Base-by-base conservation (phyloP, 2,329 filamentous ascomycete species). In the Emydomyces testavorans region DNA sequence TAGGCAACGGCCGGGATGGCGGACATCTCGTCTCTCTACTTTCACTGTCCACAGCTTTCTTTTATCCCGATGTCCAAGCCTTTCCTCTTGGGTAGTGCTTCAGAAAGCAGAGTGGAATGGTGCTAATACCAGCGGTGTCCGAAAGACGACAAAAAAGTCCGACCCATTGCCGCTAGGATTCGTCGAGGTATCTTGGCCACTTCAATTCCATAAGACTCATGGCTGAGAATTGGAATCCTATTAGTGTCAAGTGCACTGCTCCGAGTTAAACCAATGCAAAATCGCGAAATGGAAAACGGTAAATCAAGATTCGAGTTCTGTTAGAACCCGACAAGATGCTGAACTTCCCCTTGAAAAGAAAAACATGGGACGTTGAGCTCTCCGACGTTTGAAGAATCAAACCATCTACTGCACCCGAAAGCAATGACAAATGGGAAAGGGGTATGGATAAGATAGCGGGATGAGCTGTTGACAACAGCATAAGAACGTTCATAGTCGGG, bases 291-390 rank as follows among this genome's bases (percentile, higher is more conserved):
- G n/a, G 15, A 16, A 28, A 7, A 29, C n/a, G 2, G 15, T 28
- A 15, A 32, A 21, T n/a, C 42, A 37, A 36, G 29, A 37, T 37
- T 45, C 42, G 23, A 45, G 42, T 45, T 45, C 13, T 24, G n/a
- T 36, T 20, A 7, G 18, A 37, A 16, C 42, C 42, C 20, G 15
- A 37, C n/a, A 10, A 23, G 13, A 21, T 32, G 28, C 16, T 5
- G 16, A 35, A 18, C 15, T 11, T 31, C 29, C 29, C 29, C 3
- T 5, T 10, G 29, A n/a, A 10, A 11, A 31, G n/a, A 31, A n/a
- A 11, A 31, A 31, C 7, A 31, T 5, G 11, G 40, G 34, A 15
- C n/a, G 28, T 31, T 16, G 31, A 29, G 18, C 40, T 45, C 42
- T 23, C 7, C 16, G 32, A 31, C 20, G 39, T 23, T 42, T 42